phyloP scores from a whole-genome alignment of 2,329 filamentous ascomycete genomes.

The Colletotrichum shisoi region DNA sequence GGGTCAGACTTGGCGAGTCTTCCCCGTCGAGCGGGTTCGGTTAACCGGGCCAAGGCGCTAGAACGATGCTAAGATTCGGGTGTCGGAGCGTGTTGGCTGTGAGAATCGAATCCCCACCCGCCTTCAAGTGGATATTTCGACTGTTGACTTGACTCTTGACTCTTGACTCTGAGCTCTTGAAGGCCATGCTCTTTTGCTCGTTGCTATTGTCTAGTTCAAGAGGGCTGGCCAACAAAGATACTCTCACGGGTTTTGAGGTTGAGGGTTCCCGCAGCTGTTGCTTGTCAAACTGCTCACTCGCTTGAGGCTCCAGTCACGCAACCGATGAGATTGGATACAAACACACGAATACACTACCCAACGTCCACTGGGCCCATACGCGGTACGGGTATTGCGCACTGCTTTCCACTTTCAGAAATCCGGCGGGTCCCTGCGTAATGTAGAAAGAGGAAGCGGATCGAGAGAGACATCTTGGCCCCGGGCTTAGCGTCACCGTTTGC shows the following conservation, averaged over 20 bases:
- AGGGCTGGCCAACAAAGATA: too few species aligned
- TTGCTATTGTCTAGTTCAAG: background rate
- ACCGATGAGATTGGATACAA: too few species aligned
- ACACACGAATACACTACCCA: background rate
- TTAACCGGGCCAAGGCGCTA: conserved; percentile 30
- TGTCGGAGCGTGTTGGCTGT: background rate
- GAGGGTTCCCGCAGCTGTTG: background rate
- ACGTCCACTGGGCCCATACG: conserved; percentile 8
- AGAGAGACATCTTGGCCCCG: conserved; percentile 26
- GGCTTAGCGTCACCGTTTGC: conserved; percentile 25
- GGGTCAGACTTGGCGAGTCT: background rate
- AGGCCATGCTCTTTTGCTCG: background rate
- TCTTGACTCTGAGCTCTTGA: too few species aligned
- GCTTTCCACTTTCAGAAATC: conserved; percentile 28
- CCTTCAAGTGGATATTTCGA: background rate
- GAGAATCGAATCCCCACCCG: conserved; percentile 13
- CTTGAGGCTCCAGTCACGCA: background rate
- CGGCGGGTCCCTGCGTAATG: conserved; percentile 29
- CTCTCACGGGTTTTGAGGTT: too few species aligned
- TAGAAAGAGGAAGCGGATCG: background rate
- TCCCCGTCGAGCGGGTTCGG: background rate
- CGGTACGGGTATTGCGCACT: conserved; percentile 10
- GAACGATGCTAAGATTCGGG: conserved; percentile 26
- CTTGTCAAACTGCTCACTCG: background rate
- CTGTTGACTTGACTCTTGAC: background rate